These are phyloP conservation scores for Debaryomyces nepalensis DNA, from an alignment of 1,139 yeast species.

Conservation along the genomic window DNA sequence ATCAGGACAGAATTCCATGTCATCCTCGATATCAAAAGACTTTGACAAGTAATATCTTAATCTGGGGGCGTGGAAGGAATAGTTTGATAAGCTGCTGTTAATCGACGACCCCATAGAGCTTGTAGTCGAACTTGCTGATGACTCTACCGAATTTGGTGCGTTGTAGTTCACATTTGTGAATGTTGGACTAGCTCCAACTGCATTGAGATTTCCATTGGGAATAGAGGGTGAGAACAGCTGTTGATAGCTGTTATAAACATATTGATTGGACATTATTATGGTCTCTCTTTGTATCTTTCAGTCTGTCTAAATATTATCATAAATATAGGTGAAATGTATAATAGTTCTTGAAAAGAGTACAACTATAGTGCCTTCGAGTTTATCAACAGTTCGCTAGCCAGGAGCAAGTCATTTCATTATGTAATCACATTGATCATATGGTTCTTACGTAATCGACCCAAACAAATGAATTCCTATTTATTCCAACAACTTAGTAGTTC, in stretches of 20 bases:
- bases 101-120: conserved; percentile 11
- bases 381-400: conserved; percentile 4
- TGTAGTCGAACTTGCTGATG: conserved; percentile 15
- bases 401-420: conserved; percentile 7
- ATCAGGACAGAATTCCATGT: conserved; percentile 69
- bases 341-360: not conserved
- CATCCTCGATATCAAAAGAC: conserved; percentile 68
- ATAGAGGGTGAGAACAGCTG: conserved; percentile 46
- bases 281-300: conserved; percentile 1
- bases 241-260: conserved; percentile 37
- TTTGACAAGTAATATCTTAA: conserved; percentile 56
- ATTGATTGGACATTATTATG: conserved; percentile 39
- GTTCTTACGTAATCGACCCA: not conserved
- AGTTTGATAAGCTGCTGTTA: conserved; percentile 18
- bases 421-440: not conserved
- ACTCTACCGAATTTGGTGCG: conserved; percentile 22
- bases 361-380: not conserved
- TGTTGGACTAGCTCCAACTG: conserved; percentile 31
- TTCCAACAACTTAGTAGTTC: not conserved
- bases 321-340: conserved; percentile 3
- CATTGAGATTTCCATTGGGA: conserved; percentile 16
- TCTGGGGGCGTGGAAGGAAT: conserved; percentile 48
- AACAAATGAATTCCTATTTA: conserved; percentile 4
- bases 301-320: conserved; percentile 2
- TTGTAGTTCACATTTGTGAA: conserved; percentile 34